Percentiles rank a stretch among this genome's conserved stretches.
Conservation (phyloP, 2,329 filamentous ascomycete species). For the Fusarium cicatricum region DNA sequence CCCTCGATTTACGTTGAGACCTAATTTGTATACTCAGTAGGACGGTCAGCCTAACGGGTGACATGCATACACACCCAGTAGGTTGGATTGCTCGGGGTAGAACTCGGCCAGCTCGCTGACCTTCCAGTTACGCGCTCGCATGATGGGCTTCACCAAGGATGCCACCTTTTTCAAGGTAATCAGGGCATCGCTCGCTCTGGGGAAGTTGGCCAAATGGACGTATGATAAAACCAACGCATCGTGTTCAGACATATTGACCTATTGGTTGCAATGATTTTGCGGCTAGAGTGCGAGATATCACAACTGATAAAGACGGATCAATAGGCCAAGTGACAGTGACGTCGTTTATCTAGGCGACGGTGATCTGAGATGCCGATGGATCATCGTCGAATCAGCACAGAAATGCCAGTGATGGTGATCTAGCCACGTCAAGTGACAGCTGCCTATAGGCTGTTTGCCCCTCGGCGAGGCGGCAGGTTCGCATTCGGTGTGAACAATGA, state of each 20-base stretch:
- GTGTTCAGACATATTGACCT: conserved; percentile 34
- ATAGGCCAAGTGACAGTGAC: conserved; percentile 7
- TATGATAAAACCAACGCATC: conserved; percentile 58
- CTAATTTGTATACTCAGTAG: conserved; percentile 47
- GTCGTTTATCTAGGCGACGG: conserved; percentile 1
- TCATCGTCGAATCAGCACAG: neutral
- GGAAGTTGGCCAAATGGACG: conserved; percentile 57
- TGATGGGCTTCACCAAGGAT: conserved; percentile 92
- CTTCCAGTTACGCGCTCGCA: conserved; percentile 85
- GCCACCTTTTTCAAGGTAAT: conserved; percentile 79
- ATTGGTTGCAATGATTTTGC: conserved; percentile 1
- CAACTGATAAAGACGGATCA: conserved; percentile 5
- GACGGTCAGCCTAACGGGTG: neutral
- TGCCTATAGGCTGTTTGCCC: conserved; percentile 33
- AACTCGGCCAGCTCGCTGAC: conserved; percentile 86
- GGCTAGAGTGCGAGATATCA: conserved; percentile 11
- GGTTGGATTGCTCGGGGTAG: conserved; percentile 75
- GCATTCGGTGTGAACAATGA: neutral
- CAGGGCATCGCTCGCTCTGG: conserved; percentile 59
- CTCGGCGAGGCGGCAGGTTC: conserved; percentile 11
- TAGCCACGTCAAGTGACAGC: conserved; percentile 38
- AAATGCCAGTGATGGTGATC: neutral
- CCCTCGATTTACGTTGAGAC: conserved; percentile 80
- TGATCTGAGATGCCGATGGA: neutral
- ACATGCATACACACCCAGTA: conserved; percentile 65